Base-by-base conservation (phyloP, 2,329 filamentous ascomycete species). In the Neurospora sp. region DNA sequence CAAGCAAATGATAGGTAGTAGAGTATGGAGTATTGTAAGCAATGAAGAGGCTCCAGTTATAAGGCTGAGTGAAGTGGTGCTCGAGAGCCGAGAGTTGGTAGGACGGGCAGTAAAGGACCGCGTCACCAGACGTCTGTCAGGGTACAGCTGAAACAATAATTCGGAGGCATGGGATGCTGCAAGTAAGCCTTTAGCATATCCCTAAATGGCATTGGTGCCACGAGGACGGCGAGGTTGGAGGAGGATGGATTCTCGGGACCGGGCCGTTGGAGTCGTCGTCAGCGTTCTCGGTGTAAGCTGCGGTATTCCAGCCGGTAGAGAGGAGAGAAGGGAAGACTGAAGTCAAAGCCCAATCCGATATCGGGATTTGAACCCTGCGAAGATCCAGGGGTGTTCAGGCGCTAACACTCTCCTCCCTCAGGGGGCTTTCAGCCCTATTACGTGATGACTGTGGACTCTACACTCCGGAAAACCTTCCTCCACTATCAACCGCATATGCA, bases 331-430 rank as follows among this genome's bases (percentile, higher is more conserved):
- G 19, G 19, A 19, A 19, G 19, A 19, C 19, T 19, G 19, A 38
- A 19, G 19, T 19, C 19, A 8, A n/a, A 19, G 19, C 11, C 69
- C 68, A 66, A 58, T 70, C 66, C 66, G 68, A 71, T 23, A n/a
- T 17, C 38, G 36, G 38, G 68, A 74, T 74, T 69, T 73, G 70
- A 62, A 62, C 52, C 52, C 52, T 62, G 52, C 28, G 52, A 5
- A 62, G 52, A 62, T 36, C 23, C 13, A 62, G 52, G 23, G 28
- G 13, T 10, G 3, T 36, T 58, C 52, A 62, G 19, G 8, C 52
- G 52, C 52, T 62, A 62, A 62, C 52, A 28, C 52, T 17, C 23
- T 62, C 5, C 19, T 52, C 19, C 10, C 15, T 52, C 19, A 52
- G 11, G 43, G 19, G 28, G 13, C 7, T 17, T 62, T 62, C 52